A percentile compares a stretch with the other conserved stretches of the same genome.
These are phyloP conservation scores for Porcisia deanei DNA, from an alignment of 208 protist genomes.

Conservation along the genomic window DNA sequence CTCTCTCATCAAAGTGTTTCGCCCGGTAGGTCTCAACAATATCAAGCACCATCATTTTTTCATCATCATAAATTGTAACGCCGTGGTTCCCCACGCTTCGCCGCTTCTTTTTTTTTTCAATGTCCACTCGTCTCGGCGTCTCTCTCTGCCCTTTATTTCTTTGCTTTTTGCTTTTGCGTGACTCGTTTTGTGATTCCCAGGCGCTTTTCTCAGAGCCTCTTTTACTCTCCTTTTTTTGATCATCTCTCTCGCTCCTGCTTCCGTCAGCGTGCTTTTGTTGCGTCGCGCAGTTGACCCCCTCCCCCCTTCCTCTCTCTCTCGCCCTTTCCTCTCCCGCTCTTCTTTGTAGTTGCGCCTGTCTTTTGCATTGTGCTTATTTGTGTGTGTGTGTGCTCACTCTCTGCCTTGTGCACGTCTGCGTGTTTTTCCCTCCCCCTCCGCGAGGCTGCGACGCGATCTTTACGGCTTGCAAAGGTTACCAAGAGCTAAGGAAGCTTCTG, in stretches of 20 bases:
- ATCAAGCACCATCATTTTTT: no score
- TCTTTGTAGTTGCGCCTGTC: no score
- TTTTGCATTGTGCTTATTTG: no score
- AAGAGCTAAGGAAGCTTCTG: no score
- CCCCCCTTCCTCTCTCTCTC: not conserved
- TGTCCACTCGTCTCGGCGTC: not conserved
- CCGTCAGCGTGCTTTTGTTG: not conserved
- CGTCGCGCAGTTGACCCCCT: not conserved
- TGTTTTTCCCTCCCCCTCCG: not conserved
- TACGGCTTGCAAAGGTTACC: no score
- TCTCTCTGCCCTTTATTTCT: no score
- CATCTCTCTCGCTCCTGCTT: not conserved
- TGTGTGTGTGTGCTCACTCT: not conserved
- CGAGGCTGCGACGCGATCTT: no score
- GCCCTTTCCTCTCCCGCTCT: not conserved
- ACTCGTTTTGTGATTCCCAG: no score
- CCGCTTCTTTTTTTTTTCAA: not conserved
- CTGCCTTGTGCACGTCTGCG: not conserved
- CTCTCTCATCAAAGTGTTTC: not conserved
- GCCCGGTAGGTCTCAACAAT: no score
- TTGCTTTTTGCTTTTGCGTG: no score
- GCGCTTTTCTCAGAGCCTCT: not conserved
- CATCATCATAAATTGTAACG: no score
- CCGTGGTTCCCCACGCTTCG: no score
- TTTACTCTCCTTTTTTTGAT: constrained; percentile 9